phyloP scores from a whole-genome alignment of 495 filamentous ascomycete species.

The Halenospora varia region DNA sequence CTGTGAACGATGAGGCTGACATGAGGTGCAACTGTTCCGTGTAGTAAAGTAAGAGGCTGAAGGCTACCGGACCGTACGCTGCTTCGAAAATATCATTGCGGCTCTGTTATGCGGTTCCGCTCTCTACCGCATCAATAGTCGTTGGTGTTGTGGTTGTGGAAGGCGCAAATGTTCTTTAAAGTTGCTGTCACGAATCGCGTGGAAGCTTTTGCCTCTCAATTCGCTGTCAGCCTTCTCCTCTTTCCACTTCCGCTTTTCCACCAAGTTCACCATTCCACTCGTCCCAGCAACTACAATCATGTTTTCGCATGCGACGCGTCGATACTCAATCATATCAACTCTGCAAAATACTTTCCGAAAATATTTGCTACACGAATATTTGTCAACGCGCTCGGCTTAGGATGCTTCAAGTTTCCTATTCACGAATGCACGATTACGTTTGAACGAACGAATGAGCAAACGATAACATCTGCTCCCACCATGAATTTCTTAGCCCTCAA shows the following conservation, averaged over 20 bases:
- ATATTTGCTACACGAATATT: too few species aligned
- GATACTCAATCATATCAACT: too few species aligned
- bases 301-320: too few species aligned
- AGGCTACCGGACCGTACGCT: background rate
- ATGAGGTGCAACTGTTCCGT: constrained; percentile 11
- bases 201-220: background rate
- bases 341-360: too few species aligned
- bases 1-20: constrained; percentile 26
- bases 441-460: too few species aligned
- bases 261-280: background rate
- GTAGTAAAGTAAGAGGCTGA: background rate
- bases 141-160: background rate
- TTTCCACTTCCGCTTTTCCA: background rate
- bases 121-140: background rate
- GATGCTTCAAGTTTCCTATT: too few species aligned
- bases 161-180: background rate
- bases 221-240: background rate
- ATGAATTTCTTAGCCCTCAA: too few species aligned
- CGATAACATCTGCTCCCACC: too few species aligned
- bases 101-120: background rate
- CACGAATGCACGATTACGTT: too few species aligned
- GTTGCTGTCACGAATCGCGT: background rate
- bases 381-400: too few species aligned
- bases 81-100: background rate
- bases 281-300: background rate